Evolutionary conservation across 2,329 filamentous ascomycete species (phyloP).

Genomic region (Boeremia lycopersici): DNA sequence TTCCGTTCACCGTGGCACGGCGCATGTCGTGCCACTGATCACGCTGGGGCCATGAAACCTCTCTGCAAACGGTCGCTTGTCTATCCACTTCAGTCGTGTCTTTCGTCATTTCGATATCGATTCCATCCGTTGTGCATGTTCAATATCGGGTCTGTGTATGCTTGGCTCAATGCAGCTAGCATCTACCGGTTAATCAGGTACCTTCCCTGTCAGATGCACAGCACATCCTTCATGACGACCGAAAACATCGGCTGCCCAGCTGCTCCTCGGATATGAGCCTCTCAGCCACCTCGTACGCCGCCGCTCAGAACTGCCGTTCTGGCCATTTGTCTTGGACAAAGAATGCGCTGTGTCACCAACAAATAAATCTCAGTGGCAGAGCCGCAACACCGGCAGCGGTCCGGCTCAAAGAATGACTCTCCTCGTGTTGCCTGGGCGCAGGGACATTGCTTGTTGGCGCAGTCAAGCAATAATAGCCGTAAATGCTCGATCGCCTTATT

Average conservation of each 20-base stretch:
- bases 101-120: constrained; percentile 12
- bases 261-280: neutral
- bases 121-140: constrained; percentile 14
- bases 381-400: constrained; percentile 4
- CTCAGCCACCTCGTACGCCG: constrained; percentile 5
- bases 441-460: neutral
- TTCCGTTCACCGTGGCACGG: constrained; percentile 9
- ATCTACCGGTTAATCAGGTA: constrained; percentile 1
- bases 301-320: neutral
- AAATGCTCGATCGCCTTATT: neutral
- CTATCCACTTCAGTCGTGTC: constrained; percentile 2
- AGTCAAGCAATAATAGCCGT: neutral
- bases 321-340: neutral
- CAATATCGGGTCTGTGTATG: constrained; percentile 4
- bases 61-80: constrained; percentile 19
- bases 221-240: constrained; percentile 8
- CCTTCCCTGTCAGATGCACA: constrained; percentile 13
- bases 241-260: neutral
- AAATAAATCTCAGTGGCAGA: constrained; percentile 5
- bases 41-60: constrained; percentile 2
- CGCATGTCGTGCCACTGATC: constrained; percentile 12
- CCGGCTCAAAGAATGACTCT: neutral
- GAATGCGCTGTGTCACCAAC: neutral
- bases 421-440: constrained; percentile 1
- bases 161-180: constrained; percentile 3